These are phyloP conservation scores for Hypoxylon sp. DNA, from an alignment of 2,329 filamentous ascomycete genomes.

Conservation along the genomic window DNA sequence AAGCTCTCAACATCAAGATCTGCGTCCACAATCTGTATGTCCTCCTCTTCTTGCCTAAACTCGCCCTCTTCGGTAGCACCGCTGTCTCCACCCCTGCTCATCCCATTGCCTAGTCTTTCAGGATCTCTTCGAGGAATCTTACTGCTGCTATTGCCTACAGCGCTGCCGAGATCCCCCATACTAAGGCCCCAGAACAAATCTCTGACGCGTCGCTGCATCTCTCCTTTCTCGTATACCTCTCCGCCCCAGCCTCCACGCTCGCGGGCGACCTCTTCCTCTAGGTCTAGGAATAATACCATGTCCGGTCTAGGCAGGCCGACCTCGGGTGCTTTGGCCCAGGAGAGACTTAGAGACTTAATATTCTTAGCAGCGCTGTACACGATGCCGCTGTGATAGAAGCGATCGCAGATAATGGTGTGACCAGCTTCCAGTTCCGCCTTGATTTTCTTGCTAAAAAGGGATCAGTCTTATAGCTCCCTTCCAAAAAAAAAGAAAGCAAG, in stretches of 20 bases:
- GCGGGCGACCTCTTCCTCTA: constrained; percentile 80
- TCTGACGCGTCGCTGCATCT: constrained; percentile 85
- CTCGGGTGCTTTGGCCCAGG: constrained; percentile 89
- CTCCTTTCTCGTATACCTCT: constrained; percentile 88
- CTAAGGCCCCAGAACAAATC: constrained; percentile 77
- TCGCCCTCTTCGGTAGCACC: constrained; percentile 50
- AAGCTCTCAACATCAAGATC: constrained; percentile 70
- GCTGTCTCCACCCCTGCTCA: constrained; percentile 40
- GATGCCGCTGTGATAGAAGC: constrained; percentile 95
- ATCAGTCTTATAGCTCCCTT: neutral
- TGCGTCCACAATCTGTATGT: constrained; percentile 69
- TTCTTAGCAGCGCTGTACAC: constrained; percentile 93
- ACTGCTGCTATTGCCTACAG: constrained; percentile 39
- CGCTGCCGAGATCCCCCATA: constrained; percentile 61
- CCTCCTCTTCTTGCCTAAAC: constrained; percentile 67
- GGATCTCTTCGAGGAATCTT: constrained; percentile 34
- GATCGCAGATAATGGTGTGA: constrained; percentile 85
- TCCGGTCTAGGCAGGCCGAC: constrained; percentile 90
- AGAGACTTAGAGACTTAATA: constrained; percentile 76
- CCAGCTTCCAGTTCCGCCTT: constrained; percentile 72
- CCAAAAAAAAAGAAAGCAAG: neutral
- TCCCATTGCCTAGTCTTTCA: constrained; percentile 38
- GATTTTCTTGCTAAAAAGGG: constrained; percentile 64
- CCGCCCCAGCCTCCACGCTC: constrained; percentile 87
- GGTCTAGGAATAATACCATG: constrained; percentile 87